These are phyloP conservation scores for Cyberlindnera mycetangii DNA, from an alignment of 805 yeast species.

Conservation along the genomic window DNA sequence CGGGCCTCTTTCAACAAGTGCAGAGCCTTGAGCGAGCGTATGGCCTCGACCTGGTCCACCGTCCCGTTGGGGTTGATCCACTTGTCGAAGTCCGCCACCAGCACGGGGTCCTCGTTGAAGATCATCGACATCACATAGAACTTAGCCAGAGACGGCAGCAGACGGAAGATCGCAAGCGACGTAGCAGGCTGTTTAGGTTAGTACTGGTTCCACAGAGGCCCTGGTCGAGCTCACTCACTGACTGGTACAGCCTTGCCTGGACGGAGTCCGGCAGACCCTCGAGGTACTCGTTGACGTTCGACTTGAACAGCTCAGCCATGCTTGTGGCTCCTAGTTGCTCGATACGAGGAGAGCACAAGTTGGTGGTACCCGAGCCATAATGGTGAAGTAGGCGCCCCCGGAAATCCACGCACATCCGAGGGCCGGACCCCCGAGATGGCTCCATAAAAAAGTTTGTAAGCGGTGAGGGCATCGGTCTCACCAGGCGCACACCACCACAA, in stretches of 20 bases:
- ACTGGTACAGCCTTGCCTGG: slow-evolving; percentile 76
- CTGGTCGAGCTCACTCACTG: slow-evolving; percentile 32
- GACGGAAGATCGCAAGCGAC: slow-evolving; percentile 86
- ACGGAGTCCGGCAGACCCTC: slow-evolving; percentile 87
- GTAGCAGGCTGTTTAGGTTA: slow-evolving; percentile 64
- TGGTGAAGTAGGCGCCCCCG: too few relatives aligned
- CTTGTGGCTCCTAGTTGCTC: background rate
- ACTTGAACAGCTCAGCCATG: slow-evolving; percentile 44
- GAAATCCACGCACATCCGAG: background rate
- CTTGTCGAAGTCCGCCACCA: slow-evolving; percentile 61
- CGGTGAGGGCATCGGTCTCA: background rate
- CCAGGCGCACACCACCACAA: too few relatives aligned
- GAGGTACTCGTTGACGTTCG: slow-evolving; percentile 81
- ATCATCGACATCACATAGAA: slow-evolving; percentile 84
- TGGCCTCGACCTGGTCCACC: slow-evolving; percentile 62
- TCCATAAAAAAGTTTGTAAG: slow-evolving; percentile 15
- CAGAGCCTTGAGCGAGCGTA: slow-evolving; percentile 70
- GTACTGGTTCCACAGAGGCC: background rate
- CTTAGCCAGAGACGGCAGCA: slow-evolving; percentile 86
- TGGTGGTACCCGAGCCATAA: too few relatives aligned
- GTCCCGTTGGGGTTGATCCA: slow-evolving; percentile 68
- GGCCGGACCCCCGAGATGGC: background rate
- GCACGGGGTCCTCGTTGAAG: slow-evolving; percentile 72
- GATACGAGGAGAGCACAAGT: too few relatives aligned
- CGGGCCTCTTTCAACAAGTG: slow-evolving; percentile 66